phyloP scores from a whole-genome alignment of 1,139 yeast genomes.

The Eremothecium cymbalariae region DNA sequence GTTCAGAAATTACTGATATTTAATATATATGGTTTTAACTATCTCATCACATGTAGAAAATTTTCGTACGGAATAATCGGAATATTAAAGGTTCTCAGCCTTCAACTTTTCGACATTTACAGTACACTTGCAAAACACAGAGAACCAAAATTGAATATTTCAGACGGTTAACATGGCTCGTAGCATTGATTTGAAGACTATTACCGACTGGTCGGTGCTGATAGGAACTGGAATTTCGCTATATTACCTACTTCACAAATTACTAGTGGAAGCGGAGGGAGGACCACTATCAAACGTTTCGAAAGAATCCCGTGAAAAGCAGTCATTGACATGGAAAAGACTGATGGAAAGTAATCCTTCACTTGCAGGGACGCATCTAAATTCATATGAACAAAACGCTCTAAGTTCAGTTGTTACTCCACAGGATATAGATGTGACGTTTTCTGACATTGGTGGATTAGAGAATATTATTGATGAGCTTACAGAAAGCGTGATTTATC shows the following conservation, averaged over 20 bases:
- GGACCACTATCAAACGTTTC: conserved; percentile 46
- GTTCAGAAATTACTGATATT: no score
- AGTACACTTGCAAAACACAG: no score
- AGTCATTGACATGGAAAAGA: conserved; percentile 53
- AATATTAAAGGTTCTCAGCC: conserved; percentile 2
- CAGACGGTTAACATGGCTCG: conserved; percentile 24
- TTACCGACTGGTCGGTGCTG: conserved; percentile 62
- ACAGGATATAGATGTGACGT: conserved; percentile 65
- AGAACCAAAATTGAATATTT: background rate
- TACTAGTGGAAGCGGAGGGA: conserved; percentile 43
- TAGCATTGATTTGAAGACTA: conserved; percentile 46
- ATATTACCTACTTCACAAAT: conserved; percentile 57
- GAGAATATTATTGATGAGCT: conserved; percentile 75
- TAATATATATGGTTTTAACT: no score
- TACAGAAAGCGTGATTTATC: conserved; percentile 80
- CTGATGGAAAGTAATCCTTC: conserved; percentile 53
- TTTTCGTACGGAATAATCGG: conserved; percentile 5
- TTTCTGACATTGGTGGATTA: conserved; percentile 81
- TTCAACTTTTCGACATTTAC: conserved; percentile 1
- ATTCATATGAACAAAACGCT: conserved; percentile 70
- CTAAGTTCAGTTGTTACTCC: conserved; percentile 78
- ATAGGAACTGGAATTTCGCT: conserved; percentile 80
- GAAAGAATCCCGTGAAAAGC: conserved; percentile 60
- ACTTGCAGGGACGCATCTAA: conserved; percentile 46
- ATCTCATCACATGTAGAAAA: conserved; percentile 6